Evolutionary conservation across 2,329 filamentous ascomycete species (phyloP).

Genomic region (Fusarium stilboides): DNA sequence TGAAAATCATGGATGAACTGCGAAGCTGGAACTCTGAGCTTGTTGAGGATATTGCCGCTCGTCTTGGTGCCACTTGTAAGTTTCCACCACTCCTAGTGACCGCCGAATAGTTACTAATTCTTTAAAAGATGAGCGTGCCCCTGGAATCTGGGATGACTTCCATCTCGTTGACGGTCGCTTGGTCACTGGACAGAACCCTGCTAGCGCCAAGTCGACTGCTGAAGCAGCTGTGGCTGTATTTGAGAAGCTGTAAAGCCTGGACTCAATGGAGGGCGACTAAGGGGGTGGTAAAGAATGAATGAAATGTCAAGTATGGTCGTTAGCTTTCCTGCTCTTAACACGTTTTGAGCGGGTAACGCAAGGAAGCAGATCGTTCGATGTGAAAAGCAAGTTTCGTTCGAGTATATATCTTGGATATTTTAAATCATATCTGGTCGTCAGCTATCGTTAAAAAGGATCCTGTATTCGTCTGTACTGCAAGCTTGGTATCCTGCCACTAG

Average conservation of each 20-base stretch:
- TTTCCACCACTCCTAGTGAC: rapidly evolving
- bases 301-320: too few relatives aligned
- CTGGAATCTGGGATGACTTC: conserved; percentile 26
- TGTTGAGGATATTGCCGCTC: conserved; percentile 17
- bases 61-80: conserved; percentile 26
- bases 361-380: too few relatives aligned
- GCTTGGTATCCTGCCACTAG: too few relatives aligned
- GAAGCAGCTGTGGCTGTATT: conserved; percentile 15
- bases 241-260: background rate
- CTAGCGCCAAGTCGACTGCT: conserved; percentile 22
- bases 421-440: too few relatives aligned
- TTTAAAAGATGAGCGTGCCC: conserved; percentile 4
- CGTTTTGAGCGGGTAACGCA: too few relatives aligned
- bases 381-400: too few relatives aligned
- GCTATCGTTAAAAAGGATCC: too few relatives aligned
- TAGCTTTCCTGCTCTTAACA: too few relatives aligned
- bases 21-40: conserved; percentile 13
- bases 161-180: conserved; percentile 19
- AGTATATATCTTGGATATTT: too few relatives aligned
- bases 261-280: too few relatives aligned
- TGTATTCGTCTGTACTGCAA: too few relatives aligned
- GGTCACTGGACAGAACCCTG: conserved; percentile 26
- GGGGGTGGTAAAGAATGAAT: too few relatives aligned
- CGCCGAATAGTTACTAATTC: background rate
- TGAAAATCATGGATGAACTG: conserved; percentile 22